Evolutionary conservation across 1,284 basidiomycete species (phyloP), one percentile per base, ranked within the genome.

Genomic region (Exobasidium cylindrosporum): DNA sequence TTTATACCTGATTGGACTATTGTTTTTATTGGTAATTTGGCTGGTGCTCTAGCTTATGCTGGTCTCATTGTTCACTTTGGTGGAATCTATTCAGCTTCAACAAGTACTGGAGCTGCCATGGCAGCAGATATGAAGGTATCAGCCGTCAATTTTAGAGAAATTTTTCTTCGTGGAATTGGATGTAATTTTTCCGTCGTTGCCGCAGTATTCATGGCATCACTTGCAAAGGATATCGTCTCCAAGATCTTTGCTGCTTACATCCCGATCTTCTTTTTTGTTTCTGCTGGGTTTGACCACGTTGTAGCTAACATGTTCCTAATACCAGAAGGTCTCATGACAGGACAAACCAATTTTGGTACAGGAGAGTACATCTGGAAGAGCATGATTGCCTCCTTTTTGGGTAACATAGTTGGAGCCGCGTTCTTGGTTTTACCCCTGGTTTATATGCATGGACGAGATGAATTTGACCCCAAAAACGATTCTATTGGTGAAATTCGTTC

Each of bases 191-290:
- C 90, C 1, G 89, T 90, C 35, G 88, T 84, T 66, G 81, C 89
- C n/a, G 89, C 88, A 3, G 83, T 90, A 60, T 90, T 89, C 88
- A 88, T 89, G 87, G 86, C 87, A 0, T 83, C 86, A n/a, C 86
- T 85, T 17, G 87, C 89, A 6, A 85, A 80, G 56, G 89, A 90
- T 7, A 88, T 88, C 0, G 77, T 87, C 7, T 89, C 87, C 11
- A 90, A 90, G 84, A 84, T 90, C 46, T 81, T 88, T 60, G 85
- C 87, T 0, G 83, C 86, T 47, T 89, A 88, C 87, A 85, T 90
- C 62, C 89, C 89, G 5, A 89, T 90, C 65, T 89, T 87, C 85
- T 86, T 87, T 35, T 90, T 90, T 72, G 79, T 81, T 13, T 65
- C 78, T 35, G 65, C 31, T 67, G 84, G 85, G 13, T 89, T 83